Conservation (phyloP, 2,329 filamentous ascomycete species). For the Aspergillus uvarum region DNA sequence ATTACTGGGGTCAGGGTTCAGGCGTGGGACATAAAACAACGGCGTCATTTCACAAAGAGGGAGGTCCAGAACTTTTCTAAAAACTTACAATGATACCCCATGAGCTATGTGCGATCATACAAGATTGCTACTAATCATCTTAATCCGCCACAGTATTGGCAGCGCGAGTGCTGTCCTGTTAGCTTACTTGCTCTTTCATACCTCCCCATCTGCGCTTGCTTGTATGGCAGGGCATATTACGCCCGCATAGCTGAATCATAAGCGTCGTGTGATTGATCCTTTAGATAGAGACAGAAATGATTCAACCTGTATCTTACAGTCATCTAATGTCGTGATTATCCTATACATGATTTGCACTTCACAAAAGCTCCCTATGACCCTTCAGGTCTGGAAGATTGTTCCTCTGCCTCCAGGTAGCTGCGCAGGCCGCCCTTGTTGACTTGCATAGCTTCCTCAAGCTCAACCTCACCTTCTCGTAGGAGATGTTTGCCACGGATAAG, state of each 20-base stretch:
- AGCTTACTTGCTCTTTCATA: not conserved
- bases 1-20: conserved; percentile 17
- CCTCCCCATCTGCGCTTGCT: not conserved
- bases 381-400: conserved; percentile 8
- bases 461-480: conserved; percentile 44
- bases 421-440: conserved; percentile 44
- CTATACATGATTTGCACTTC: conserved; percentile 8
- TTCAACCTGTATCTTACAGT: conserved; percentile 13
- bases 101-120: conserved; percentile 23
- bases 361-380: not conserved
- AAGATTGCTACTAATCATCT: conserved; percentile 17
- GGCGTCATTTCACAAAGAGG: conserved; percentile 25
- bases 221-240: not conserved
- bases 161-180: not conserved
- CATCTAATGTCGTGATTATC: conserved; percentile 1
- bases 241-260: not conserved
- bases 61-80: conserved; percentile 26
- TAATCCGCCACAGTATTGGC: conserved; percentile 12
- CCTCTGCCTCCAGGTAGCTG: conserved; percentile 39
- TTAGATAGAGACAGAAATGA: conserved; percentile 2
- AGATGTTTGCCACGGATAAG: conserved; percentile 44
- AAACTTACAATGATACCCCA: conserved; percentile 39
- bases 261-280: not conserved
- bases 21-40: conserved; percentile 17
- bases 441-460: conserved; percentile 46